Evolutionary conservation across 2,329 filamentous ascomycete genomes (phyloP), one percentile per base, ranked within the genome.

Genomic region (Emericellopsis cladophorae): DNA sequence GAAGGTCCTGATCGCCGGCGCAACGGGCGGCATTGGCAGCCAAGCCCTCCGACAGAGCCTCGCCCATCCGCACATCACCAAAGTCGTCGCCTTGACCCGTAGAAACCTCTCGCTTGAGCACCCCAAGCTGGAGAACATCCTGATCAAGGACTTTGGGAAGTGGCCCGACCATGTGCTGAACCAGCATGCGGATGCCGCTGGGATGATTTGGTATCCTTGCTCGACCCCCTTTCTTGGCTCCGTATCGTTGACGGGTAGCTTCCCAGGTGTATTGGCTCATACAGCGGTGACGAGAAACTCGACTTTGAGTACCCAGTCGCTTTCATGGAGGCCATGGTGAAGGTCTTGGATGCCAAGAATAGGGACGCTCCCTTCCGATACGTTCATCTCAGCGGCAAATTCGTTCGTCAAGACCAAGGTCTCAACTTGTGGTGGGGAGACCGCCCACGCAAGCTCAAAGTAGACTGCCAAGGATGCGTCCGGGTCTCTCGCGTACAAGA

Each of bases 1-100:
- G 59, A 62, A 62, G 39, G 43, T 62, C 39, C 56, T 62, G 32
- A 49, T 62, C 14, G 48, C 50, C 12, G 59, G 59, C 24, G 59
- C 56, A 0, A 57, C 49, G 11, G 59, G 59, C 2, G 51, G 46
- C 5, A 59, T 62, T 35, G 59, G 59, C 37, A 42, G 56, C 37
- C 54, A 51, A 38, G 56, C 47, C 7, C 48, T 62, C 10, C 42
- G 33, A 10, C 56, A 59, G 34, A 57, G 56, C 14, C 59, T 62
- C 24, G 44, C 48, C 2, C 54, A 57, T 38, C 55, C 56, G 4
- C 40, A 33, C 0, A 48, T 62, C 11, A 49, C 54, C 0, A 48
- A 36, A 2, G 51, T 61, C 5, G 44, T 61, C 14, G 54, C 56
- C 0, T 59, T 62, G 18, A 47, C 52, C 7, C 57, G 59, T 1